Conservation (phyloP, 257 asterid genomes). For the Nemophila menziesii region DNA sequence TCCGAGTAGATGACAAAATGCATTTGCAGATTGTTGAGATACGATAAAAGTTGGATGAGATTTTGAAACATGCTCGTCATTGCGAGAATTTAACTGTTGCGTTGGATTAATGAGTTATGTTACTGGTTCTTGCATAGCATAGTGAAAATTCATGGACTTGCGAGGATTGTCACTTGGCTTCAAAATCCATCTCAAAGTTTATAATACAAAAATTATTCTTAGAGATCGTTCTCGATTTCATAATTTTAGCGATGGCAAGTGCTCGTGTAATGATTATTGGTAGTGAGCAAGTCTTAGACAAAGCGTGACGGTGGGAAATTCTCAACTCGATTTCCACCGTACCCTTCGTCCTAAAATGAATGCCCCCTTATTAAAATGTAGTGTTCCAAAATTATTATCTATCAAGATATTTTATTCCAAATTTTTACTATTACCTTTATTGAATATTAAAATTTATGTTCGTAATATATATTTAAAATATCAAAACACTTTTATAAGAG, state of each 20-base stretch:
- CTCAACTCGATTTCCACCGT: too few species aligned
- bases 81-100: conserved; percentile 57
- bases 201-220: conserved; percentile 39
- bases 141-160: conserved; percentile 51
- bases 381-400: too few species aligned
- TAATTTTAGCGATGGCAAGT: conserved; percentile 36
- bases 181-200: conserved; percentile 49
- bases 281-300: conserved; percentile 13
- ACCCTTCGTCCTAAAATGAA: too few species aligned
- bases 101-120: conserved; percentile 34
- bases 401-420: too few species aligned
- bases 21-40: conserved; percentile 43
- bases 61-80: conserved; percentile 35
- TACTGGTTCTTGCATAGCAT: conserved; percentile 27
- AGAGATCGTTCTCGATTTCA: conserved; percentile 56
- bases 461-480: too few species aligned
- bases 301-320: too few species aligned
- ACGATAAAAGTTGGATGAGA: conserved; percentile 28
- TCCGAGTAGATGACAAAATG: conserved; percentile 50
- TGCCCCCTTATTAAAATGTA: too few species aligned
- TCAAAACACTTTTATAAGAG: too few species aligned
- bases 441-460: too few species aligned
- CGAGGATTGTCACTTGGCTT: conserved; percentile 46
- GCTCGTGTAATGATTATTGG: conserved; percentile 59
- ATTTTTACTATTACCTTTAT: too few species aligned